Evolutionary conservation across 73 alveolate genomes (phyloP).

Genomic region (Paramecium tetraurelia): DNA sequence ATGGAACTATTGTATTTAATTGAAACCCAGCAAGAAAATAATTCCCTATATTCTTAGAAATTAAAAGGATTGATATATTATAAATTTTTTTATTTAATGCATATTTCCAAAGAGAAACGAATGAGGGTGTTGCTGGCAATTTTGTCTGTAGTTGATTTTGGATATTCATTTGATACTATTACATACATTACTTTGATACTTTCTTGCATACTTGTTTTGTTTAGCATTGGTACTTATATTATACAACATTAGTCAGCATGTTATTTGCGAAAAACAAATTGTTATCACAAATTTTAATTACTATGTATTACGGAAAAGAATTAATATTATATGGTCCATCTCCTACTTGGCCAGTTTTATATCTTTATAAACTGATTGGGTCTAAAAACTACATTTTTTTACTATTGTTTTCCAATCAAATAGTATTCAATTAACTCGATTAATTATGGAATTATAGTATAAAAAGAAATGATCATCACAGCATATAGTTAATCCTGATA

Average conservation of each 20-base stretch:
- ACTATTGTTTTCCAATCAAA: neutral
- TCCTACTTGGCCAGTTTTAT: neutral
- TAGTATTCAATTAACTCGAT: neutral
- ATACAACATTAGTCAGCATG: neutral
- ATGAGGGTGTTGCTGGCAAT: neutral
- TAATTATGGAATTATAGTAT: neutral
- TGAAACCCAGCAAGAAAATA: too few relatives aligned
- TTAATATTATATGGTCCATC: neutral
- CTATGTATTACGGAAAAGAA: neutral
- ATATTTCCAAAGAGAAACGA: neutral
- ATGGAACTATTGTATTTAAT: too few relatives aligned
- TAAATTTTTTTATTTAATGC: neutral
- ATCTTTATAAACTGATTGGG: neutral
- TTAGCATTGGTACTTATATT: neutral
- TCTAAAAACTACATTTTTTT: neutral
- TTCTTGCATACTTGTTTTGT: neutral
- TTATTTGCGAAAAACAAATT: neutral
- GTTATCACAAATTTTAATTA: neutral
- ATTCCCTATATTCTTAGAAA: neutral
- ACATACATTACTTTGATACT: neutral
- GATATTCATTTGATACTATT: neutral
- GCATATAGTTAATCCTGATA: neutral
- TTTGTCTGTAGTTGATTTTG: neutral
- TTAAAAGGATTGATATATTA: neutral
- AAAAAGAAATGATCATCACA: neutral